phyloP scores from a whole-genome alignment of 2,329 filamentous ascomycete genomes.

The Diaporthe velutina region DNA sequence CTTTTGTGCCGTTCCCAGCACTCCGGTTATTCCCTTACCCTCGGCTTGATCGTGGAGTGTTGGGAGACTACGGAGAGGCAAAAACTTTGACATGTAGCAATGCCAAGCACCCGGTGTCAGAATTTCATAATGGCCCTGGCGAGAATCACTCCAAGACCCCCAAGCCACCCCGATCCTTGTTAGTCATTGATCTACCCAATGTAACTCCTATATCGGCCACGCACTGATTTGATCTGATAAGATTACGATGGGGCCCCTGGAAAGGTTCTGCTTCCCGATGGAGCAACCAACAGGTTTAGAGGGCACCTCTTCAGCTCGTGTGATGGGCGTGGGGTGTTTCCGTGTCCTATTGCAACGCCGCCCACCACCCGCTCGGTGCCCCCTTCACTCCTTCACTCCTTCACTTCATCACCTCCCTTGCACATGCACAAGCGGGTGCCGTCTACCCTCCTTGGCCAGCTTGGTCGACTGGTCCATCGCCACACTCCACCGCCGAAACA shows the following conservation, averaged over 20 bases:
- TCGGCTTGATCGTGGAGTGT: neutral
- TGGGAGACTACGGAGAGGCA: neutral
- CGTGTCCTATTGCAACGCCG: slow-evolving; percentile 18
- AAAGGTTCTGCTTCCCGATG: slow-evolving; percentile 23
- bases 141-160: slow-evolving; percentile 15
- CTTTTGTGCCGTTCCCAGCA: neutral
- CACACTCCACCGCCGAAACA: slow-evolving; percentile 24
- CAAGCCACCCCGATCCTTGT: slow-evolving; percentile 27
- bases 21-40: slow-evolving; percentile 11
- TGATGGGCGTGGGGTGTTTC: slow-evolving; percentile 28
- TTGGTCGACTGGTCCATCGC: neutral
- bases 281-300: slow-evolving; percentile 12
- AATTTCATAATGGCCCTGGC: slow-evolving; percentile 29
- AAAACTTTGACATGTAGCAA: slow-evolving; percentile 11
- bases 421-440: neutral
- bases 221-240: slow-evolving; percentile 33
- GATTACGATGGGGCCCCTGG: slow-evolving; percentile 25
- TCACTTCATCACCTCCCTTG: neutral
- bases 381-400: too few relatives aligned
- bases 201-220: slow-evolving; percentile 28
- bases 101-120: slow-evolving; percentile 28
- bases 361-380: neutral
- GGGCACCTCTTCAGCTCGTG: slow-evolving; percentile 19
- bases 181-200: slow-evolving; percentile 24
- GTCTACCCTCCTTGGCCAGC: neutral